A percentile compares a stretch with the other conserved stretches of the same genome.
Evolutionary conservation across 495 filamentous ascomycete genomes (phyloP).

Genomic region (Annulohypoxylon stygium): DNA sequence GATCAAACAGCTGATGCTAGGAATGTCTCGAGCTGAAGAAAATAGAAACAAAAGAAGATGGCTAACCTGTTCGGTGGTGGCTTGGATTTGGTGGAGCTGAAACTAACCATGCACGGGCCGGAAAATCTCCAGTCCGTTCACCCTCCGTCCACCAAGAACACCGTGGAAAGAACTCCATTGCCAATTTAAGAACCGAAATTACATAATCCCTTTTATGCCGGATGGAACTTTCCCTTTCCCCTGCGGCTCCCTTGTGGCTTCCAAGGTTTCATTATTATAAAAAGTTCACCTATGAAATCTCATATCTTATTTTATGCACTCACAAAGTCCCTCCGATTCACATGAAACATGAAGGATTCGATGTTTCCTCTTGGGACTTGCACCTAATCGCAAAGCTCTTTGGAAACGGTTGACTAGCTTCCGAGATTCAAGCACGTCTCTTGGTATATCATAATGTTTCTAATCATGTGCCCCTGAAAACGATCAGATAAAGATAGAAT

Average conservation of each 20-base stretch:
- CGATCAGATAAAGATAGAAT: background rate
- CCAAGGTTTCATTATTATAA: background rate
- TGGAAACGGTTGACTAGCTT: background rate
- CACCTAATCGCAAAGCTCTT: background rate
- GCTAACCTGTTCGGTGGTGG: conserved; percentile 21
- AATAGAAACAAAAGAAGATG: conserved; percentile 26
- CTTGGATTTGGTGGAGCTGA: background rate
- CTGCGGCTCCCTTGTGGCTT: background rate
- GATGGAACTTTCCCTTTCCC: background rate
- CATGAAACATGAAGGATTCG: background rate
- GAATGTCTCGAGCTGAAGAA: conserved; percentile 25
- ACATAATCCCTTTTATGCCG: conserved; percentile 1
- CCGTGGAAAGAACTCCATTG: background rate
- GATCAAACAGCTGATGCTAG: conserved; percentile 22
- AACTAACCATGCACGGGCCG: conserved; percentile 9
- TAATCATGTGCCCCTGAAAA: background rate
- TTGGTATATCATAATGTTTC: background rate
- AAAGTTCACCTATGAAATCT: background rate
- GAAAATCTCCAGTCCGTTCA: conserved; percentile 13
- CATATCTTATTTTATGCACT: background rate
- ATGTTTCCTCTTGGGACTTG: too few species aligned
- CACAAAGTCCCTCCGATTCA: background rate
- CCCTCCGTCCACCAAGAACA: background rate
- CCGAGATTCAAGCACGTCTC: background rate
- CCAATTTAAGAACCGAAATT: conserved; percentile 13